Percentiles rank a stretch among this genome's conserved stretches.
These are phyloP conservation scores for Pichia sp. DNA, from an alignment of 1,139 yeast species.

Conservation along the genomic window DNA sequence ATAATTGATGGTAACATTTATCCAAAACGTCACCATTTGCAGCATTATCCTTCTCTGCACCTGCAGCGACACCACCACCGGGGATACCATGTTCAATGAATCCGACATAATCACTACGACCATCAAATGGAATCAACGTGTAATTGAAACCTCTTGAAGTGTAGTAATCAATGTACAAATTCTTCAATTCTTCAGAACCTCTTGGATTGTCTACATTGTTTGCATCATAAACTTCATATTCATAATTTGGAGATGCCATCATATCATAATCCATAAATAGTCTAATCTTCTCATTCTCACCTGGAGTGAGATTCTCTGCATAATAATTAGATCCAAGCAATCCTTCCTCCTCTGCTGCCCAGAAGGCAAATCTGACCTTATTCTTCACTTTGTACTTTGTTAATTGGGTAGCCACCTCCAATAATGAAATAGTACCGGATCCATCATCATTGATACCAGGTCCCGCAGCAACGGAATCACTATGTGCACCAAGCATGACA, in stretches of 20 bases:
- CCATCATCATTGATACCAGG: constrained; percentile 98
- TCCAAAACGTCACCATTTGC: constrained; percentile 68
- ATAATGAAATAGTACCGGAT: constrained; percentile 76
- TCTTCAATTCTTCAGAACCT: constrained; percentile 77
- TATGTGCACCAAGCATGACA: constrained; percentile 87
- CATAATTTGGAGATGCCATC: constrained; percentile 95
- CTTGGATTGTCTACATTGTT: constrained; percentile 69
- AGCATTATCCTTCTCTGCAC: constrained; percentile 72
- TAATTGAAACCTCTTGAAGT: constrained; percentile 60
- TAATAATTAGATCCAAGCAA: constrained; percentile 78
- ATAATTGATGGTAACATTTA: constrained; percentile 77
- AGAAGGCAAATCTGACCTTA: constrained; percentile 93
- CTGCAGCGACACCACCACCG: constrained; percentile 93
- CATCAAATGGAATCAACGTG: constrained; percentile 83
- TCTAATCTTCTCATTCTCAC: constrained; percentile 73
- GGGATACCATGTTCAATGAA: constrained; percentile 86
- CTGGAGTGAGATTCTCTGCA: constrained; percentile 54
- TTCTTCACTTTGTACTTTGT: constrained; percentile 70
- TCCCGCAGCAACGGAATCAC: constrained; percentile 85
- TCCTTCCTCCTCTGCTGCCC: constrained; percentile 98
- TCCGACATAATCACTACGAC: constrained; percentile 92
- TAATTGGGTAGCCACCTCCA: constrained; percentile 77
- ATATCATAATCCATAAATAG: constrained; percentile 94
- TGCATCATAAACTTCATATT: constrained; percentile 80
- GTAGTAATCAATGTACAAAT: constrained; percentile 72